Conservation (phyloP, 306 rosid genomes). For the Vigna nakashimae region DNA sequence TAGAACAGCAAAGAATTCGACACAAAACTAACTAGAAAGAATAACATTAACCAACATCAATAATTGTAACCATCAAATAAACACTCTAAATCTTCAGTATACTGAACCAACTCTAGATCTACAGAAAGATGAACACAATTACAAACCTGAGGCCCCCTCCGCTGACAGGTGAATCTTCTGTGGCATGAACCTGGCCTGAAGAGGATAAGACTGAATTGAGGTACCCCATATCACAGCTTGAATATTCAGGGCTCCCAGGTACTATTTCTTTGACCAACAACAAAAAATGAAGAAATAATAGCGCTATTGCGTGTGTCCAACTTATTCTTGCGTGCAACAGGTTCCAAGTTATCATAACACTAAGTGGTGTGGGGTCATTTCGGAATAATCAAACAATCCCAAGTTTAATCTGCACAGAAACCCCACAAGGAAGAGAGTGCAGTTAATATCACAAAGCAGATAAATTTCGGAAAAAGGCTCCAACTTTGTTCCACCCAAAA, state of each 20-base stretch:
- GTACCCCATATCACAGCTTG: conserved; percentile 79
- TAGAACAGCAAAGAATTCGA: conserved; percentile 11
- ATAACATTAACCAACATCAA: conserved; percentile 28
- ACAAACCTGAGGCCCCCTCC: conserved; percentile 94
- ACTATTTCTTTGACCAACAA: conserved; percentile 45
- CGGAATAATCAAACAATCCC: conserved; percentile 41
- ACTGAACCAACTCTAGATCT: conserved; percentile 35
- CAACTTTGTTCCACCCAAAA: conserved; percentile 35
- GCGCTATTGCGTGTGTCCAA: conserved; percentile 47
- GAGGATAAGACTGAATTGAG: conserved; percentile 89
- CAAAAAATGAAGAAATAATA: conserved; percentile 47
- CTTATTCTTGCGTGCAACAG: conserved; percentile 62
- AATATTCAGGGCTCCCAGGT: conserved; percentile 55
- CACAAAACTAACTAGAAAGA: conserved; percentile 33
- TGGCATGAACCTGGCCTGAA: conserved; percentile 84
- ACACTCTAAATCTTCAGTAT: conserved; percentile 2
- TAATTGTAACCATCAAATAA: conserved; percentile 22
- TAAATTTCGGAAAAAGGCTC: conserved; percentile 30
- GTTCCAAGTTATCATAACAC: conserved; percentile 58
- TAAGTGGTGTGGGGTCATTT: conserved; percentile 55
- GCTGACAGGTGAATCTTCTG: conserved; percentile 90
- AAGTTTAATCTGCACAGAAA: conserved; percentile 65
- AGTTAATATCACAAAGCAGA: conserved; percentile 24
- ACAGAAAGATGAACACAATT: not conserved
- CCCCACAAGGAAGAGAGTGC: conserved; percentile 42